Base-by-base conservation (phyloP, 140 eudicot genomes). In the Oenanthe javanica region DNA sequence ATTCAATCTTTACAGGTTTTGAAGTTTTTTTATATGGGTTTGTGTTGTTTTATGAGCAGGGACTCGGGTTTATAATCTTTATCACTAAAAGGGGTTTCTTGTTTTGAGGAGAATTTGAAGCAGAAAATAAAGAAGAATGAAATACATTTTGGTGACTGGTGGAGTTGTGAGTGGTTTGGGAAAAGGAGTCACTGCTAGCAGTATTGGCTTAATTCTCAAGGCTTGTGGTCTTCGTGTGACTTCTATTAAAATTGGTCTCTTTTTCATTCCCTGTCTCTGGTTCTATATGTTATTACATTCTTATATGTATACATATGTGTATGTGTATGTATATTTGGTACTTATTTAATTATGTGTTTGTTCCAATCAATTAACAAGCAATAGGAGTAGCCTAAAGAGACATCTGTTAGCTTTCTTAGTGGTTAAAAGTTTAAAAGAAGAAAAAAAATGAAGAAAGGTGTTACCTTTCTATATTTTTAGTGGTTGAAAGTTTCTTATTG, bases 121-220 rank as follows among this genome's bases (percentile, higher is more conserved):
- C 27, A 9, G 80, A 76, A 81, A 75, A 43, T 40, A 82, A 9
- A 73, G 9, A 46, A 75, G 83, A 76, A 91, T 93, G 98, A 93
- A 93, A 89, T 93, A 93, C 51, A 91, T 91, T 43, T 83, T 93
- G 87, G 98, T 93, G 45, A 91, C 98, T 2, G 98, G 98, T 21
- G 98, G 98, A 57, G 98, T 93, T 36, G 98, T 93, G 31, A 93
- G 98, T 75, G 98, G 98, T 23, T 86, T 93, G 1, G 98, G 98
- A 3, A 93, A 93, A 87, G 98, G 98, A 40, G 98, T 93, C 7
- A 93, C 98, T 66, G 98, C 98, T 49, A 93, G 98, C 87, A 93
- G 98, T 80, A 90, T 93, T 55, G 98, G 98, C 9, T 91, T 93
- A 59, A 89, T 93, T 80, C 98, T 93, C 83, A 89, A 91, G 47